Evolutionary conservation across 2,329 filamentous ascomycete genomes (phyloP).

Genomic region (Cercospora beticola): DNA sequence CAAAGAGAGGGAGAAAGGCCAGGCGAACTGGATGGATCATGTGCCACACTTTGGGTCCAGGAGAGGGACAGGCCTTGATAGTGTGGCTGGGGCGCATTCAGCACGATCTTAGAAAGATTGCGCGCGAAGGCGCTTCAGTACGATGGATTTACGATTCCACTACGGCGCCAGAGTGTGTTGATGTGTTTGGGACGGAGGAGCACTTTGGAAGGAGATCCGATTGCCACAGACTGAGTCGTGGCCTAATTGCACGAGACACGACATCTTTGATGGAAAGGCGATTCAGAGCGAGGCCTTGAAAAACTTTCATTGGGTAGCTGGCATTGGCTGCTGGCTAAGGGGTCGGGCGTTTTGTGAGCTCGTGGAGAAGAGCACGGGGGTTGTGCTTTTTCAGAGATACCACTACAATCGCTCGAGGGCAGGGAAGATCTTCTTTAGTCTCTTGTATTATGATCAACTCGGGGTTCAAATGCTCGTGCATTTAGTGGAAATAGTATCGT

Average conservation of each 20-base stretch:
- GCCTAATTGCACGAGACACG: slow-evolving; percentile 3
- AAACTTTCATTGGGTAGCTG: slow-evolving; percentile 5
- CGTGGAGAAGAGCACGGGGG: background rate
- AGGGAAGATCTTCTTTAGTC: slow-evolving; percentile 12
- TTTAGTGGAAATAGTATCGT: background rate
- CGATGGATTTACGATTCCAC: slow-evolving; percentile 8
- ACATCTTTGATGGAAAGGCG: background rate
- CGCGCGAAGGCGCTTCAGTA: slow-evolving; percentile 1
- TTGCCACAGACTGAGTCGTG: background rate
- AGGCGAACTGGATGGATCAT: slow-evolving; percentile 46
- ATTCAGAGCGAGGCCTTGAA: background rate
- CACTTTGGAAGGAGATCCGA: background rate
- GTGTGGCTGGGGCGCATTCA: slow-evolving; percentile 34
- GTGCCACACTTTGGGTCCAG: slow-evolving; percentile 44
- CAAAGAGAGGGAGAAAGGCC: slow-evolving; percentile 33
- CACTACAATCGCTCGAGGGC: slow-evolving; percentile 17
- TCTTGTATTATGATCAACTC: slow-evolving; percentile 11
- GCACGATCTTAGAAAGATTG: slow-evolving; percentile 29
- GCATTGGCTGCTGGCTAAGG: background rate
- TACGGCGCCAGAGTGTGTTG: slow-evolving; percentile 5
- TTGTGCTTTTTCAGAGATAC: slow-evolving; percentile 21
- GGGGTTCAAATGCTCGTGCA: background rate
- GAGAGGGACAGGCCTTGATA: slow-evolving; percentile 43
- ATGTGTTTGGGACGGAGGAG: background rate
- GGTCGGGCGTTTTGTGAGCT: background rate